phyloP scores from a whole-genome alignment of 768 basidiomycete species.

The Panaeolus cyanescens region DNA sequence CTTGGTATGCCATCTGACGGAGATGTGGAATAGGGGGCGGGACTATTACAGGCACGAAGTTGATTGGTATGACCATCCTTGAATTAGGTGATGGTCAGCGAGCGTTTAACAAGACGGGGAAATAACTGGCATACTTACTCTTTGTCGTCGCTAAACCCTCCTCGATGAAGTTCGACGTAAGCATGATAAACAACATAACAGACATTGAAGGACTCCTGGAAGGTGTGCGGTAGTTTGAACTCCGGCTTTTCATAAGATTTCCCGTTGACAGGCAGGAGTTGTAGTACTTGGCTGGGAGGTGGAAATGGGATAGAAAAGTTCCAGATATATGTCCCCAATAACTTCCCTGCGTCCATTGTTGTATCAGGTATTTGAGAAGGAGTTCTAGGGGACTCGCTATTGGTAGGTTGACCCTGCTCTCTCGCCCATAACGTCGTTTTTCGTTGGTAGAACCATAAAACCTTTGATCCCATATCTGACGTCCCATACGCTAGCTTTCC shows the following conservation, averaged over 20 bases:
- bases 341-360: neutral
- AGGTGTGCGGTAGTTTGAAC: neutral
- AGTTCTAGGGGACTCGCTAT: neutral
- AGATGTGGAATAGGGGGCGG: conserved; percentile 31
- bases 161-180: neutral
- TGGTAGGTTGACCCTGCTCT: neutral
- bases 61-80: conserved; percentile 31
- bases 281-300: neutral
- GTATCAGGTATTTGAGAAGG: neutral
- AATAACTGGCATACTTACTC: neutral
- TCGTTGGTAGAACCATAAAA: neutral
- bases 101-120: neutral
- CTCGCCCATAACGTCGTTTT: neutral
- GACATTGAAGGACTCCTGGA: neutral
- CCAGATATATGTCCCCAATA: neutral
- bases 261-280: neutral
- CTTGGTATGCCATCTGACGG: conserved; percentile 36
- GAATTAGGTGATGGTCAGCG: neutral
- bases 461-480: neutral
- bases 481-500: neutral
- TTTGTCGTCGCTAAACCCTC: neutral
- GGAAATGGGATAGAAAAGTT: neutral
- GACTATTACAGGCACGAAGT: conserved; percentile 32
- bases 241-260: neutral
- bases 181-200: neutral